Percentiles rank a stretch among this genome's conserved stretches.
Evolutionary conservation across 129 eudicot genomes (phyloP).

Genomic region (Tagetes erecta): DNA sequence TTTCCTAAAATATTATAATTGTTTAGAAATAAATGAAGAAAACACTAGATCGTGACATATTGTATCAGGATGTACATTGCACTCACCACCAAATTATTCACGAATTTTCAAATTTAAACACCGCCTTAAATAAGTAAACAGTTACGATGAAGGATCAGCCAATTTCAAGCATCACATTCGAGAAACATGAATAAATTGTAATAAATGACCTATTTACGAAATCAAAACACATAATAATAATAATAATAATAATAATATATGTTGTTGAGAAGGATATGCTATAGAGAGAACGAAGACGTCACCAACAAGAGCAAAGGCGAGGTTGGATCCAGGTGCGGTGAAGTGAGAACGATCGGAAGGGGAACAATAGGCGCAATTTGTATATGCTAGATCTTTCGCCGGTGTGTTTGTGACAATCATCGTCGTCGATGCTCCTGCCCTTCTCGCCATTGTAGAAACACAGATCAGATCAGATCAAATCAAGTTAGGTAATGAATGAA

Average conservation of each 20-base stretch:
- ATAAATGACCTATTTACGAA: neutral
- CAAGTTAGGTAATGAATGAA: neutral
- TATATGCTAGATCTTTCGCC: slow-evolving; percentile 64
- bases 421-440: slow-evolving; percentile 43
- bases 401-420: slow-evolving; percentile 93
- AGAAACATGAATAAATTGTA: neutral
- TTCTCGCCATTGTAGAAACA: slow-evolving; percentile 42
- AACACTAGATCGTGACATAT: neutral
- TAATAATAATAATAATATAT: neutral
- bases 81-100: neutral
- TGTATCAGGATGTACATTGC: slow-evolving; percentile 6
- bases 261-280: slow-evolving; percentile 61
- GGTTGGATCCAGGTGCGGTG: slow-evolving; percentile 61
- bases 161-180: slow-evolving; percentile 13
- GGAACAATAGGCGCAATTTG: slow-evolving; percentile 69
- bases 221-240: neutral
- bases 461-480: slow-evolving; percentile 26
- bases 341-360: slow-evolving; percentile 69
- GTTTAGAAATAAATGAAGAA: neutral
- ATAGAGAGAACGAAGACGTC: slow-evolving; percentile 73
- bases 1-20: too few relatives aligned
- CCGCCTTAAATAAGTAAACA: slow-evolving; percentile 11
- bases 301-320: slow-evolving; percentile 57
- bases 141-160: neutral
- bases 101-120: neutral